phyloP scores from a whole-genome alignment of 495 filamentous ascomycete genomes.

The Xylaria sp. region DNA sequence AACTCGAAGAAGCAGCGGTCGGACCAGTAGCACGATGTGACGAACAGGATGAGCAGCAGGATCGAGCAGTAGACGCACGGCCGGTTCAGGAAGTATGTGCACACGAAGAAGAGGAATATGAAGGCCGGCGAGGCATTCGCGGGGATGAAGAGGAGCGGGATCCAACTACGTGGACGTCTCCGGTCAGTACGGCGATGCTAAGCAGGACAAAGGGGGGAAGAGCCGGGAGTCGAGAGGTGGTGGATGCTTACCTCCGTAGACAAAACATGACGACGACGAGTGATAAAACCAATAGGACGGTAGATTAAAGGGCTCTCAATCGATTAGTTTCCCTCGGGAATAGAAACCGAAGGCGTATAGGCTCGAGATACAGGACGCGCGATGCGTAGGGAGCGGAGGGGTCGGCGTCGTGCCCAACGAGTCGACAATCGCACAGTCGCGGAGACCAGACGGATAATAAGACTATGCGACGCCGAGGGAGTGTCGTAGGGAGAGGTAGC shows the following conservation, averaged over 20 bases:
- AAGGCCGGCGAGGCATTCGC: constrained; percentile 84
- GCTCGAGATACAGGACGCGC: neutral
- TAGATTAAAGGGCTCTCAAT: neutral
- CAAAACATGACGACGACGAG: constrained; percentile 72
- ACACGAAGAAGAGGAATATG: constrained; percentile 87
- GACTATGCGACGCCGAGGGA: neutral
- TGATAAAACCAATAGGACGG: neutral
- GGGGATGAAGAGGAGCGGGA: constrained; percentile 75
- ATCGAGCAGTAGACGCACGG: constrained; percentile 92
- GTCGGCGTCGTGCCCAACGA: constrained; percentile 8
- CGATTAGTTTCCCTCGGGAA: neutral
- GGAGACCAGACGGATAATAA: neutral
- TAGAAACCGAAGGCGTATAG: neutral
- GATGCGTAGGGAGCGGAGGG: neutral
- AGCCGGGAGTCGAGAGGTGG: neutral
- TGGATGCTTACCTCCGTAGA: constrained; percentile 69
- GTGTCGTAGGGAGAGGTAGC: neutral
- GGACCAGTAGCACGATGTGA: constrained; percentile 89
- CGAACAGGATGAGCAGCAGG: constrained; percentile 86
- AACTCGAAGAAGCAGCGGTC: constrained; percentile 90
- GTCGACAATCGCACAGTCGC: neutral
- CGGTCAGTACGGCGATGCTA: constrained; percentile 17
- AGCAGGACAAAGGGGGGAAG: neutral
- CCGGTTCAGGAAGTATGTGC: constrained; percentile 88
- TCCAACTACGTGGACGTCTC: constrained; percentile 59